Base-by-base conservation (phyloP, 305 asterid species). In the Fraxinus floribunda region DNA sequence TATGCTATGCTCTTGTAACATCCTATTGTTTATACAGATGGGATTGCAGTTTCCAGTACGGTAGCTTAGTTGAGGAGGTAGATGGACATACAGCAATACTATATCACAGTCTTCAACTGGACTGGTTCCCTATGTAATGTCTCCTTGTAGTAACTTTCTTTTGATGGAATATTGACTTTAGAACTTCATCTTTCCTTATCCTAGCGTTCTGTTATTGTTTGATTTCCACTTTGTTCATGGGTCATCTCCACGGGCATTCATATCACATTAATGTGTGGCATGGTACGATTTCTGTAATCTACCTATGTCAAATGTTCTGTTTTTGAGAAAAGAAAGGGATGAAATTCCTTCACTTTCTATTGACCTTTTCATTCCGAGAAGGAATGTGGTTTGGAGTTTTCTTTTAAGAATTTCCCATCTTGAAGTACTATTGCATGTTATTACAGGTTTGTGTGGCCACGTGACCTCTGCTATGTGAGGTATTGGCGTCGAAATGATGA, bases 401-500 rank as follows among this genome's bases (percentile, higher is more conserved):
- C 41, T 66, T 70, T 30, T 30, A 70, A n/a, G 22, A 70, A 30
- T 29, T 11, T 71, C 76, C 76, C 24, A 13, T 71, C 41, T 71
- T 70, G 76, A 70, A 70, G 20, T 70, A 41, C 16, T 49, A 71
- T 83, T 64, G 72, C 79, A 39, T 82, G 83, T 74, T 68, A 82
- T 83, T 87, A 46, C 92, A 97, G 99, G 93, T 85, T 95, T 83
- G 93, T 94, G 55, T 97, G 99, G 99, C 98, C 99, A 35, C 98
- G 99, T 80, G 99, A 95, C 85, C 94, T 95, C 83, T 97, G 99
- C 92, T 97, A 97, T 85, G 97, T 97, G 68, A 95, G 99, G 78
- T 97, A 97, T 84, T 97, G 99, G 99, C 98, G 98, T 81, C 93
- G 98, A 79, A 97, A 95, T 91, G 99, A 97, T 88, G 99, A 97